phyloP scores from a whole-genome alignment of 1,284 basidiomycete species.

The Vanrija humicola region DNA sequence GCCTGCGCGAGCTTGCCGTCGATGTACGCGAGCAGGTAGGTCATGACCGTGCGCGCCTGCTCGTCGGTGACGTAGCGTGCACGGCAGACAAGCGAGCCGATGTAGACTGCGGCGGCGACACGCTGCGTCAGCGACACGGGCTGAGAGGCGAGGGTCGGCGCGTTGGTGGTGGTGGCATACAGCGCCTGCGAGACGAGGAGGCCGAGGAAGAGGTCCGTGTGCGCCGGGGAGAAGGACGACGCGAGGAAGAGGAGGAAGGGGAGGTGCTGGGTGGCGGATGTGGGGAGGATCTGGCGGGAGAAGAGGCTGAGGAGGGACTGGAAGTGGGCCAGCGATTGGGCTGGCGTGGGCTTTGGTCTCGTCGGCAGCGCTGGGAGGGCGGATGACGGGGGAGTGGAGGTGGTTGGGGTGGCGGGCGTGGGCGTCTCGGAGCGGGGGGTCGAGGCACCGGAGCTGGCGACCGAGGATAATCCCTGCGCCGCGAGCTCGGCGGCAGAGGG shows the following conservation, averaged over 20 bases:
- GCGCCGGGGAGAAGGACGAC: conserved; percentile 80
- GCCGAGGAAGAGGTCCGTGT: conserved; percentile 89
- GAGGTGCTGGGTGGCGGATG: conserved; percentile 94
- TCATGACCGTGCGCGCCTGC: conserved; percentile 70
- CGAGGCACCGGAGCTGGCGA: conserved; percentile 27
- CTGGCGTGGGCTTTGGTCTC: conserved; percentile 25
- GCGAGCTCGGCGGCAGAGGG: conserved; percentile 35
- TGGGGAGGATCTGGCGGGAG: conserved; percentile 85
- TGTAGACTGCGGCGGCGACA: conserved; percentile 84
- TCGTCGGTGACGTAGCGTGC: conserved; percentile 79
- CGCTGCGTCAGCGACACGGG: conserved; percentile 51
- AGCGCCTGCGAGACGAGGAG: conserved; percentile 85
- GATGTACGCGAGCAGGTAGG: conserved; percentile 79
- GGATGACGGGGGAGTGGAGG: conserved; percentile 26
- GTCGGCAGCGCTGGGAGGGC: conserved; percentile 5
- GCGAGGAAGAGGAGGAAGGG: conserved; percentile 98
- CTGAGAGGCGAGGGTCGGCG: conserved; percentile 23
- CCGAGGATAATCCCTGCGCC: conserved; percentile 21
- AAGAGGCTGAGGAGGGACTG: conserved; percentile 87
- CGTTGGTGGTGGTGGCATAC: conserved; percentile 65
- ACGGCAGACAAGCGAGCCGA: conserved; percentile 87
- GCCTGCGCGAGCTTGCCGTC: conserved; percentile 70
- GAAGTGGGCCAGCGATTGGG: conserved; percentile 60
- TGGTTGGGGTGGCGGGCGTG: conserved; percentile 12
- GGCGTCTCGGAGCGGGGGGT: conserved; percentile 31